Evolutionary conservation across 371 early-diverging fungal genomes (phyloP), one percentile per base, ranked within the genome.

Genomic region (Mucor saturninus): DNA sequence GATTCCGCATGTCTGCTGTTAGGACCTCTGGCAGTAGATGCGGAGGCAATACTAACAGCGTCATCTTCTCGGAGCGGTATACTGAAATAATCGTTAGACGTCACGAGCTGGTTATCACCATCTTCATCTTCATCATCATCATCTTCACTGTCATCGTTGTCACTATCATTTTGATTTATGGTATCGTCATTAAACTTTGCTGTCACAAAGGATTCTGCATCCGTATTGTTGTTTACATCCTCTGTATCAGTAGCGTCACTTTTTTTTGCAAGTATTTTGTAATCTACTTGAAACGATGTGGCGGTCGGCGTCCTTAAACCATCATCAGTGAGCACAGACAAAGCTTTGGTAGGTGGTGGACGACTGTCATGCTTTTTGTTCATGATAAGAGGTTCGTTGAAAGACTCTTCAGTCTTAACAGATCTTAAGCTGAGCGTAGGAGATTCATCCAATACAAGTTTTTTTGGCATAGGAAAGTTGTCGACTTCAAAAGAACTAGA

Each of bases 161-260:
- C 77, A 35, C 77, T 73, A 4, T 76, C 76, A 1, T 85, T 79
- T 26, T 21, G 21, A 21, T 21, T 21, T 21, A 1, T 75, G 32
- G 76, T 73, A 5, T 75, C 73, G 1, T 86, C 21, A 21, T 21
- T 80, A 11, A 87, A 83, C 15, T 87, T 86, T 48, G 87, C 89
- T 54, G 84, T 85, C 51, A 84, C 84, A 43, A 86, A 87, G 52
- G 96, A 81, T 63, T 85, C 88, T 59, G 89, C 86, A 67, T 92
- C 94, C 49, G 91, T 72, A 61, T 75, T 79, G 62, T 93, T 89
- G 30, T 90, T 88, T 35, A 89, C 86, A 37, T 89, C 88, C 45
- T 35, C 35, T 6, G 8, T 8, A 35, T 8, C 8, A 8, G 6
- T 35, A 35, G 35, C 8, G 4, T 35, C 8, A 35, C 1, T 4